Base-by-base conservation (phyloP, 495 filamentous ascomycete genomes). In the Aspergillus asperescens region DNA sequence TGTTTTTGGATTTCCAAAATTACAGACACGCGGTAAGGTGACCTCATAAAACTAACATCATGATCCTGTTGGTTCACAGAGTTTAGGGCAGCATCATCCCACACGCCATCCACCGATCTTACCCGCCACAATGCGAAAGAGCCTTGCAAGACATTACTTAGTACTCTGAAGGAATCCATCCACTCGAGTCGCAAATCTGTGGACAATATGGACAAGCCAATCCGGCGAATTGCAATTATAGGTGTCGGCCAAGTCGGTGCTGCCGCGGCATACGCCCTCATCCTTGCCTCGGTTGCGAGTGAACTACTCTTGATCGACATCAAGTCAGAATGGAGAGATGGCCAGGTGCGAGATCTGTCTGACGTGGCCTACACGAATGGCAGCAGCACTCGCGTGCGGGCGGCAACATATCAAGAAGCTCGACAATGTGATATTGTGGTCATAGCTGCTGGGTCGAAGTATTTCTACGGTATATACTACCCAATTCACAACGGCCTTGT, bases 231-330 rank as follows among this genome's bases (percentile, higher is more conserved):
- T 34, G 58, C 49, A 28, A 56, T 60, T 8, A 44, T 60, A 12
- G 58, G 58, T 40, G 67, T 60, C 22, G 75, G 75, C 39, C 62
- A 71, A 23, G 75, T 78, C 20, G 75, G 75, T 44, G 59, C 65
- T 20, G 71, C 73, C 1, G 65, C 64, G 29, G 72, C 73, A 0
- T 71, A 70, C 49, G 65, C 71, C 8, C 63, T 78, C 2, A 65
- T 78, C 50, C 69, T 71, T 29, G 56, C 60, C 25, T 65, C 60
- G 22, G 54, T 70, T 23, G 67, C 65, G 7, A 41, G 44, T 44
- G 69, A 74, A 29, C 62, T 78, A 1, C 61, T 77, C 34, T 62
- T 78, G 9, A 70, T 77, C 4, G 75, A 78, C 46, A 61, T 65
- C 38, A 63, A 72, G 32, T 46, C 58, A 3, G 54, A 56, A n/a